Conservation (phyloP, 495 filamentous ascomycete genomes). For the Annulohypoxylon stygium region DNA sequence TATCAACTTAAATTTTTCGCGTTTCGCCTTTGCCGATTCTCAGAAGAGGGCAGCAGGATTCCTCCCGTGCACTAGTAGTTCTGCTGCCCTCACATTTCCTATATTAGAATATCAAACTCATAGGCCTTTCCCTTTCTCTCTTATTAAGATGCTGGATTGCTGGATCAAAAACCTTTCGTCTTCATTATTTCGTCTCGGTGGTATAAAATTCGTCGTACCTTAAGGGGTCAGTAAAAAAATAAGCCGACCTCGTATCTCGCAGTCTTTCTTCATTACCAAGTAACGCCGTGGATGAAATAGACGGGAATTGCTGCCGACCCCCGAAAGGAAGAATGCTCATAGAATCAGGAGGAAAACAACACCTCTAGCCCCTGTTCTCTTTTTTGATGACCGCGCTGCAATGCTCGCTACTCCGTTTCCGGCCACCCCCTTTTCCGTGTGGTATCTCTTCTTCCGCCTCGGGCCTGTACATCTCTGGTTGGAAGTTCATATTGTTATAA, state of each 20-base stretch:
- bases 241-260: slow-evolving; percentile 36
- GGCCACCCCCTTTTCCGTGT: slow-evolving; percentile 47
- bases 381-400: slow-evolving; percentile 53
- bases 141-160: slow-evolving; percentile 29
- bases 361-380: slow-evolving; percentile 49
- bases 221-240: slow-evolving; percentile 20
- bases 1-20: slow-evolving; percentile 45
- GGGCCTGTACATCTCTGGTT: slow-evolving; percentile 73
- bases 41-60: slow-evolving; percentile 22
- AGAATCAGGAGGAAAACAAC: slow-evolving; percentile 27
- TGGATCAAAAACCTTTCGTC: slow-evolving; percentile 12
- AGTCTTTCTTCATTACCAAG: slow-evolving; percentile 46
- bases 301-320: slow-evolving; percentile 44
- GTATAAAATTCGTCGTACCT: slow-evolving; percentile 37
- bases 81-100: slow-evolving; percentile 31
- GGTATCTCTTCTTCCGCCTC: slow-evolving; percentile 57
- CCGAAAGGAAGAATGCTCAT: slow-evolving; percentile 48
- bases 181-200: slow-evolving; percentile 52
- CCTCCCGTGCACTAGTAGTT: slow-evolving; percentile 12
- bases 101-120: slow-evolving; percentile 44
- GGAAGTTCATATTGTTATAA: slow-evolving; percentile 86
- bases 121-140: slow-evolving; percentile 18
- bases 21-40: slow-evolving; percentile 37
- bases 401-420: slow-evolving; percentile 59
- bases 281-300: slow-evolving; percentile 45